phyloP scores from a whole-genome alignment of 805 yeast genomes.

The Cyberlindnera euphorbiiphila region DNA sequence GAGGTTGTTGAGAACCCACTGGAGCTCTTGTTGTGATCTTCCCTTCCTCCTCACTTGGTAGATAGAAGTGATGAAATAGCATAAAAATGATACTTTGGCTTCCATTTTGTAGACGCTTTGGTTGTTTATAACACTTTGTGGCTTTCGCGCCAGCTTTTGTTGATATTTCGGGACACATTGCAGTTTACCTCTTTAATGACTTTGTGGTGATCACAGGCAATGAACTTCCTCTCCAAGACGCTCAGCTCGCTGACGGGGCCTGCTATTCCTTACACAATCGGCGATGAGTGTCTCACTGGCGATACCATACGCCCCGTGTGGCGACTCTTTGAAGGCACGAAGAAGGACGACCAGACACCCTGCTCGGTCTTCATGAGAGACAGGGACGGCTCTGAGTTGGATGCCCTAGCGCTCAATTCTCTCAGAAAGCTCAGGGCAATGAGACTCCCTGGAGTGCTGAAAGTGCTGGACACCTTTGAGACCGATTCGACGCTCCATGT shows the following conservation, averaged over 20 bases:
- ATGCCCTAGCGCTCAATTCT: conserved; percentile 42
- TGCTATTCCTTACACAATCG: conserved; percentile 55
- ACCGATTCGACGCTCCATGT: conserved; percentile 53
- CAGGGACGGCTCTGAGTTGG: conserved; percentile 33
- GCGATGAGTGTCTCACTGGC: too few relatives aligned
- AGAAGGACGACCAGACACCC: conserved; percentile 41
- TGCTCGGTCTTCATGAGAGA: conserved; percentile 69
- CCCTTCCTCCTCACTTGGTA: too few relatives aligned
- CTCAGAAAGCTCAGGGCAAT: conserved; percentile 48
- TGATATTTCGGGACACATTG: not conserved
- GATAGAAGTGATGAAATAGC: too few relatives aligned
- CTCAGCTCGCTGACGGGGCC: conserved; percentile 52
- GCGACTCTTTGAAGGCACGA: conserved; percentile 58
- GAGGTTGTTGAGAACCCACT: conserved; percentile 91
- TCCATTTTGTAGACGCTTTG: not conserved
- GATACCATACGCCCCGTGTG: conserved; percentile 54
- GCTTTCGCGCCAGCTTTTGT: not conserved
- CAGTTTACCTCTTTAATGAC: not conserved
- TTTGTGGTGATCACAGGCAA: conserved; percentile 21
- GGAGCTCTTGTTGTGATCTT: conserved; percentile 82
- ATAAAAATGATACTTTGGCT: too few relatives aligned
- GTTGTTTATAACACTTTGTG: not conserved
- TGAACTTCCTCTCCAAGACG: conserved; percentile 71
- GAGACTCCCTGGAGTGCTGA: conserved; percentile 66
- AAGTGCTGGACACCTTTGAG: conserved; percentile 60